Percentiles rank a stretch among this genome's conserved stretches.
Conservation (phyloP, 345 rosid species). For the Brassica rapa region DNA sequence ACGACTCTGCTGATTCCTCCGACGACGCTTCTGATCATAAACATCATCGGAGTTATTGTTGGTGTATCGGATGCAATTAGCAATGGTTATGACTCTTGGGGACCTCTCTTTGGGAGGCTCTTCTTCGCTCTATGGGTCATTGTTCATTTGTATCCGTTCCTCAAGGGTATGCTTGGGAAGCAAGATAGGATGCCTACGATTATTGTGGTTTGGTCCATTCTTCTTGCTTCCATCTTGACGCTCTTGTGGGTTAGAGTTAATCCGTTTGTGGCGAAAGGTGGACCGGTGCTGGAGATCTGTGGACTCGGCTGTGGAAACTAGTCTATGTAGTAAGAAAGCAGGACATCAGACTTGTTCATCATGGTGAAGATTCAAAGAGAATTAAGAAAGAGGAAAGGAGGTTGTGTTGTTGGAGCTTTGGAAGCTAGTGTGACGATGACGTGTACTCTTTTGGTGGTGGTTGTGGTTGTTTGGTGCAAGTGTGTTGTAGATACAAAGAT, state of each 20-base stretch:
- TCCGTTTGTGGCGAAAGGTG: conserved; percentile 80
- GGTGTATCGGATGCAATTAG: conserved; percentile 90
- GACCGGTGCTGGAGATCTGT: conserved; percentile 82
- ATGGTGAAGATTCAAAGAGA: not conserved
- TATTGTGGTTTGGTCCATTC: conserved; percentile 84
- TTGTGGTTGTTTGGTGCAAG: conserved; percentile 4
- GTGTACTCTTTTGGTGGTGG: conserved; percentile 19
- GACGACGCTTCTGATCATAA: conserved; percentile 79
- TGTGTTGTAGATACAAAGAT: conserved; percentile 29
- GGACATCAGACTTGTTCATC: not conserved
- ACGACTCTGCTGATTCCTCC: conserved; percentile 87
- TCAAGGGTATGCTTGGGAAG: conserved; percentile 88
- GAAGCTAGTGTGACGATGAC: conserved; percentile 21
- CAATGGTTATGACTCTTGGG: conserved; percentile 97
- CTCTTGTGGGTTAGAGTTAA: conserved; percentile 88
- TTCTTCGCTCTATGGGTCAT: conserved; percentile 94
- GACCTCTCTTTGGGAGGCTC: conserved; percentile 90
- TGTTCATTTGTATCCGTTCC: conserved; percentile 87
- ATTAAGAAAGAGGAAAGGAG: not conserved
- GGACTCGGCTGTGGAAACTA: conserved; percentile 79
- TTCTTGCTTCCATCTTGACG: conserved; percentile 86
- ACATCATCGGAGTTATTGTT: conserved; percentile 86
- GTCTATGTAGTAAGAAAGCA: conserved; percentile 1
- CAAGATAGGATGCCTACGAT: conserved; percentile 95
- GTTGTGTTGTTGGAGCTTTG: conserved; percentile 16